These are phyloP conservation scores for Trichoderma endophyticum DNA, from an alignment of 2,329 filamentous ascomycete species.

Conservation along the genomic window DNA sequence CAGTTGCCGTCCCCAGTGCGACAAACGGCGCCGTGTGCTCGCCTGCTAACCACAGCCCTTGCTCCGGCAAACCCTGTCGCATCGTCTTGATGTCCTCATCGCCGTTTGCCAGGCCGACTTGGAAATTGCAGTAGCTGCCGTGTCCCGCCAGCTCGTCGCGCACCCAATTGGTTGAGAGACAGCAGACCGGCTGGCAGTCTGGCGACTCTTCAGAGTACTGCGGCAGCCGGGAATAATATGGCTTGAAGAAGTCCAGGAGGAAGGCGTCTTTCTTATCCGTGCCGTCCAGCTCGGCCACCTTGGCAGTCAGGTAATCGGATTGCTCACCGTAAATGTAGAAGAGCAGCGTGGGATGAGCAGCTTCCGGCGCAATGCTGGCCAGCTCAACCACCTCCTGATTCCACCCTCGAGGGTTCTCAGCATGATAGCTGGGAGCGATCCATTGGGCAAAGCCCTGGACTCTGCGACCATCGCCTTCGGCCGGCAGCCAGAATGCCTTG, in stretches of 20 bases:
- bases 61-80: slow-evolving; percentile 59
- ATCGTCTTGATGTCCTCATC: slow-evolving; percentile 69
- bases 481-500: slow-evolving; percentile 65
- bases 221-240: slow-evolving; percentile 74
- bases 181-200: slow-evolving; percentile 59
- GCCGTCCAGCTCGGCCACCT: slow-evolving; percentile 40
- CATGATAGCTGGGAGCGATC: slow-evolving; percentile 66
- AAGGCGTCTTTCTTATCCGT: slow-evolving; percentile 49
- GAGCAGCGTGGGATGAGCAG: slow-evolving; percentile 74
- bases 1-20: slow-evolving; percentile 81
- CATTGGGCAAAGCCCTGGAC: slow-evolving; percentile 72
- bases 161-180: slow-evolving; percentile 74
- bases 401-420: slow-evolving; percentile 62
- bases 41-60: slow-evolving; percentile 79
- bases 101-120: slow-evolving; percentile 66
- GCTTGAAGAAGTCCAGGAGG: slow-evolving; percentile 66
- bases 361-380: slow-evolving; percentile 56
- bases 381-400: slow-evolving; percentile 76
- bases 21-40: slow-evolving; percentile 91
- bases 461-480: slow-evolving; percentile 39
- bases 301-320: slow-evolving; percentile 51
- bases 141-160: slow-evolving; percentile 75
- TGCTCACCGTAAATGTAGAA: slow-evolving; percentile 75
- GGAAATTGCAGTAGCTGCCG: slow-evolving; percentile 84
- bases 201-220: slow-evolving; percentile 55